phyloP scores from a whole-genome alignment of 1,139 yeast genomes.

The Blastobotrys apis region DNA sequence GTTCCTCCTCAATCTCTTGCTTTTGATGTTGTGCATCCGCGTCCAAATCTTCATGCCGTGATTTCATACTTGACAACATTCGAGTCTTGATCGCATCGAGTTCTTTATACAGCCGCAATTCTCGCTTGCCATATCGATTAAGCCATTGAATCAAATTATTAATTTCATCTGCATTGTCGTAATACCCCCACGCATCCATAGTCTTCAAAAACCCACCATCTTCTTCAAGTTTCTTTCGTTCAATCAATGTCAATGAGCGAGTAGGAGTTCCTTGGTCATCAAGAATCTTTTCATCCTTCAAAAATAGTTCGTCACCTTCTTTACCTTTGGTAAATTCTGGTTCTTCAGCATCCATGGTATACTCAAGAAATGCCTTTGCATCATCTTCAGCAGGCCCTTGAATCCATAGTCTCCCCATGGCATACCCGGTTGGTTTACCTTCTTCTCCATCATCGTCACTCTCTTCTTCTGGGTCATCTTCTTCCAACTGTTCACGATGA shows the following conservation, averaged over 20 bases:
- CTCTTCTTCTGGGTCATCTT: constrained; percentile 20
- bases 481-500: constrained; percentile 43
- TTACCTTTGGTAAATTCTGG: constrained; percentile 16
- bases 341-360: background rate
- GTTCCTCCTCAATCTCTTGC: constrained; percentile 23
- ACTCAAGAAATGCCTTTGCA: constrained; percentile 42
- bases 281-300: constrained; percentile 21
- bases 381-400: constrained; percentile 86
- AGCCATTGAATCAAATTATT: constrained; percentile 60
- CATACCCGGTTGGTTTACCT: constrained; percentile 55
- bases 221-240: constrained; percentile 69
- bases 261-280: constrained; percentile 26
- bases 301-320: constrained; percentile 13
- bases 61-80: constrained; percentile 52
- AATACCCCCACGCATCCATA: constrained; percentile 64
- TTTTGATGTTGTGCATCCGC: constrained; percentile 32
- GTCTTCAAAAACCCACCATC: constrained; percentile 50
- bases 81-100: constrained; percentile 45
- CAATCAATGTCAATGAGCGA: constrained; percentile 30
- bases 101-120: constrained; percentile 62
- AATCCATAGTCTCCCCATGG: constrained; percentile 87
- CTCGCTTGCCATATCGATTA: constrained; percentile 73
- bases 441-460: constrained; percentile 39
- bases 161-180: constrained; percentile 59
- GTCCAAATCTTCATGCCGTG: constrained; percentile 47